Evolutionary conservation across 371 early-diverging fungal species (phyloP), one percentile per base, ranked within the genome.

Genomic region (Phascolomyces articulosus): DNA sequence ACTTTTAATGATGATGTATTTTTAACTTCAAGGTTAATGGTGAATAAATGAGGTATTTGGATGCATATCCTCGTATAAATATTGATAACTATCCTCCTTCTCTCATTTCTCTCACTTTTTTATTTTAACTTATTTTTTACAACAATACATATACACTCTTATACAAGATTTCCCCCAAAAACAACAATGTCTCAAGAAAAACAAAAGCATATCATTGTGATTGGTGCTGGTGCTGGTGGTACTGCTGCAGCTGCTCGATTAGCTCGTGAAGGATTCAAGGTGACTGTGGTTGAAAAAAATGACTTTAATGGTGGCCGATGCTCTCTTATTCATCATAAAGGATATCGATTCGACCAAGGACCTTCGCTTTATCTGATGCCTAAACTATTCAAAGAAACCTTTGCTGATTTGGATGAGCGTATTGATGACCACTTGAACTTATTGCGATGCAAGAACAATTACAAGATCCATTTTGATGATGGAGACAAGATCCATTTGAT

Each of bases 331-430:
- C 66, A 82, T 40, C 74, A 82, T 27, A 62, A 80, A 40, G 83
- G 82, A 1, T 71, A 78, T 59, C 81, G 87, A 1, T 87, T 87
- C 62, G 89, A 89, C 68, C 85, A 85, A 72, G 89, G 89, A 0
- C 89, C 89, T 0, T 87, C 87, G 21, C 72, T 89, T 4, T 87
- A 82, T 31, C 62, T 89, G 29, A 87, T 89, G 87, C 87, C 87
- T 10, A 72, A 82, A 29, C 67, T 83, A 0, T 89, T 87, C 64
- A 68, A 84, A 57, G 83, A 85, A 16, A 70, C 78, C 0, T 89
- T 85, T 70, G 72, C 68, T n/a, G 89, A 87, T 47, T 53, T 89
- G 40, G 89, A 80, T 48, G 85, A 83, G 59, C 60, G 69, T 9
- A 64, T 88, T 31, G 61, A 71, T 48, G 84, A 83, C 44, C 83